Evolutionary conservation across 306 rosid species (phyloP), one percentile per base, ranked within the genome.

Genomic region (Lathyrus oleraceus): DNA sequence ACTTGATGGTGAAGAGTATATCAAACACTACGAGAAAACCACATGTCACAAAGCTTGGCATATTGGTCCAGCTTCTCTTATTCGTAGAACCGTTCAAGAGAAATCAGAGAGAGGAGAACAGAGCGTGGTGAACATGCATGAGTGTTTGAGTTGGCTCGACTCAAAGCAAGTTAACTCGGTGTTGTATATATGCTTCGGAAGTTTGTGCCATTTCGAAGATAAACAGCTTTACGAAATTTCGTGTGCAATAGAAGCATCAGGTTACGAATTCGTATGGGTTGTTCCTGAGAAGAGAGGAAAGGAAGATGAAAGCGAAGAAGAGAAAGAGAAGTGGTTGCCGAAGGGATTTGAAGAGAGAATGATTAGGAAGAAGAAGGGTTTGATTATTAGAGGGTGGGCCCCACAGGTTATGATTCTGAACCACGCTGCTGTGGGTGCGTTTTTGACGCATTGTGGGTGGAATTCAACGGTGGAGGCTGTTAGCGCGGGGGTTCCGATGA

Each of bases 31-130:
- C 39, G 39, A 54, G 72, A 54, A 16, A 65, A 74, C 10, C 16
- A 65, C 72, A 0, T 57, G 65, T 0, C 57, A 73, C 23, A 73
- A 52, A 14, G 78, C 71, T 6, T 66, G 84, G 84, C 82, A 73
- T 12, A 14, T 85, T 10, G 88, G 88, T 1, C 86, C 84, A 0
- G 65, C 68, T 20, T 76, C 67, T 3, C 63, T 84, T 6, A 54
- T 16, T 19, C 45, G 57, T 15, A 61, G 14, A 74, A 68, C 72
- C 0, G 10, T 3, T 3, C 3, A 61, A 39, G 71, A 73, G 21
- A 73, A 73, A 28, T 45, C 75, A 7, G 67, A 73, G 61, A 73
- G 79, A 10, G 79, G 79, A 1, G 9, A 53, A 2, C 16, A 74
- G 63, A 74, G 73, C 54, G 72, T 43, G 54, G 61, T 72, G 45